Base-by-base conservation (phyloP, 768 basidiomycete species). In the Lactifluus piperatus region DNA sequence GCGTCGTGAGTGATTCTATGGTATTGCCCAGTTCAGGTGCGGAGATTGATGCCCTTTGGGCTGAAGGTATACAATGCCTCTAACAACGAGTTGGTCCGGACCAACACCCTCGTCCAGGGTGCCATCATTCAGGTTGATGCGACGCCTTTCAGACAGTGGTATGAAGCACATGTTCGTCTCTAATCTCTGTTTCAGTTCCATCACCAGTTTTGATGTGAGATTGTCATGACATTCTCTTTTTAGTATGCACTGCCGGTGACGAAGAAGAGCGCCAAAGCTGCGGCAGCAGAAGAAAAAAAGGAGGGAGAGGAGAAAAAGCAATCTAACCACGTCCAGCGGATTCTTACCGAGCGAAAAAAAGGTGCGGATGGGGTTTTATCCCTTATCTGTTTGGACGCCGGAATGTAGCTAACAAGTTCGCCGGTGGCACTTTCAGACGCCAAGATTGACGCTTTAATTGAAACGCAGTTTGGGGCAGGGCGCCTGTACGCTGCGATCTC, bases 81-180 rank as follows among this genome's bases (percentile, higher is more conserved):
- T 64, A 99, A 98, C 85, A 99, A 99, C 78, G 97, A 99, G 77
- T 85, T 98, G 70, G 95, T 99, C 71, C 91, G 97, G 69, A 99
- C 97, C 69, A 98, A 99, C 80, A 99, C 97, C 56, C 86, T 99
- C 58, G 97, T 99, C 72, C 97, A 95, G 81, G 81, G 87, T 62
- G 89, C 89, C 66, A 88, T 99, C 77, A 91, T 99, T 75, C 94
- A 98, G 74, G 75, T 99, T 70, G 97, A 99, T 78, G 95, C 97
- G 64, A 86, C 95, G 32, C 97, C 97, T 63, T 99, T 98, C 91
- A 85, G 94, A 66, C 94, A 97, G 79, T 98, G 94, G 94, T 99
- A 97, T 72, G 97, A 99, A 78, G 78, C 91, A 41, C 94, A 98
- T 77, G 93, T 94, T 74, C 68, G 93, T 85, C 9, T 29, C 18